Evolutionary conservation across 106 monocot genomes (phyloP).

Genomic region (Posidonia australis): DNA sequence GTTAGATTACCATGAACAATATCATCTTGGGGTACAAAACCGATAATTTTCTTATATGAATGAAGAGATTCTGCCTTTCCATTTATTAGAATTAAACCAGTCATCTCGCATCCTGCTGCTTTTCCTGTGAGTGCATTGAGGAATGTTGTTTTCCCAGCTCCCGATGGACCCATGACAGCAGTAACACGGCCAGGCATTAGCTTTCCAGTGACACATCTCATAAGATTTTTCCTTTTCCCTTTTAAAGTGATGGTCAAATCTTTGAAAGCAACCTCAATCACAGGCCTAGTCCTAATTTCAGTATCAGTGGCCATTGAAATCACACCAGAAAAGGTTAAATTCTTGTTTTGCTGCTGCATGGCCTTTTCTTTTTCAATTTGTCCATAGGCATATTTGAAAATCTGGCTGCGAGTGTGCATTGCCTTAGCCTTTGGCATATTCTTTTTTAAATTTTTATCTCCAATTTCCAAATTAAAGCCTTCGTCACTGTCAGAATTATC

Average conservation of each 20-base stretch:
- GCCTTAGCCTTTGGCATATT: slow-evolving; percentile 51
- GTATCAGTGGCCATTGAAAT: slow-evolving; percentile 64
- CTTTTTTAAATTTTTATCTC: slow-evolving; percentile 55
- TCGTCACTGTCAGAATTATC: slow-evolving; percentile 46
- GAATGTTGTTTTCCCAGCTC: slow-evolving; percentile 94
- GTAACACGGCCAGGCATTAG: slow-evolving; percentile 72
- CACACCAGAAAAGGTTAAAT: slow-evolving; percentile 74
- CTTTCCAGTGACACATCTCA: slow-evolving; percentile 79
- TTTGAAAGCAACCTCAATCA: slow-evolving; percentile 82
- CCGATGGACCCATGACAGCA: slow-evolving; percentile 97
- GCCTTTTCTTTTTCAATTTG: slow-evolving; percentile 94
- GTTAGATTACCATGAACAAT: slow-evolving; percentile 97
- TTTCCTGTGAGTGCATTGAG: slow-evolving; percentile 89
- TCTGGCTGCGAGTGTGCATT: slow-evolving; percentile 71
- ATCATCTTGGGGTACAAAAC: slow-evolving; percentile 99
- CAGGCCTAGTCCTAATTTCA: slow-evolving; percentile 42
- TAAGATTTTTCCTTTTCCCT: slow-evolving; percentile 61
- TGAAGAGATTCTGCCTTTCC: slow-evolving; percentile 63
- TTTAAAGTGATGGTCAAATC: slow-evolving; percentile 65
- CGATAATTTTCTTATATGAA: slow-evolving; percentile 90
- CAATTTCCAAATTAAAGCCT: slow-evolving; percentile 58
- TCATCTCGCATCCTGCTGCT: slow-evolving; percentile 62
- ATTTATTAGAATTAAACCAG: slow-evolving; percentile 79
- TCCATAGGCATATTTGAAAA: slow-evolving; percentile 94
- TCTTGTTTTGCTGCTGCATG: slow-evolving; percentile 51